Evolutionary conservation across 2,329 filamentous ascomycete genomes (phyloP), one percentile per base, ranked within the genome.

Genomic region (Fusarium burgessii): DNA sequence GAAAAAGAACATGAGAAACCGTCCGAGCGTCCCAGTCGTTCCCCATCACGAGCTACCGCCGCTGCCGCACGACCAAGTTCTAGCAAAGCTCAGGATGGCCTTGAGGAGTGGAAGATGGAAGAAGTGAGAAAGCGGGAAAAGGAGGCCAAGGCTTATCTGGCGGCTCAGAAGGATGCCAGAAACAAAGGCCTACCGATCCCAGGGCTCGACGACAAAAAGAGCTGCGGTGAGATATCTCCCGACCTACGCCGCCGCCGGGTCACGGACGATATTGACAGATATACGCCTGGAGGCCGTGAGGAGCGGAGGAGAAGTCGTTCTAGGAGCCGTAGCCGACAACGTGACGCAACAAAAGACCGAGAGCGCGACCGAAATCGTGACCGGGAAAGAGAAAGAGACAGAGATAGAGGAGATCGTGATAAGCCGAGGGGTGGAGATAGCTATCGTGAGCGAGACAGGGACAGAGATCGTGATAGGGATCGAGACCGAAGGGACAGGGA

Each of bases 121-220:
- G 88, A 90, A 73, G 88, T 89, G 57, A 87, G 85, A 77, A 88
- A 89, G 76, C 85, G 89, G 54, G 88, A 90, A 77, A 86, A 86
- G 68, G 89, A 91, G 78, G 89, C 89, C 41, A 90, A 90, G 77
- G 88, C 88, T 7, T 91, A 91, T 72, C 81, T 90, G 40, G 88
- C 88, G 10, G 88, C 88, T 5, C 88, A 90, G 72, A 86, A 87
- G 67, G 88, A 90, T 71, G 88, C 89, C 35, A 84, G 87, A 33
- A 84, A 85, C 50, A 90, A 90, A 75, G 88, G 88, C 12, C 77
- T 89, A 42, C 87, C 88, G 2, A 79, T 89, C 23, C 87, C 87
- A 1, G 86, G 87, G n/a, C 81, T 88, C n/a, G 86, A 88, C 57
- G 87, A 88, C 70, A 84, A 82, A 68, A 82, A 81, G 67, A 82